phyloP scores from a whole-genome alignment of 2,329 filamentous ascomycete genomes.

The Talaromyces sp. region DNA sequence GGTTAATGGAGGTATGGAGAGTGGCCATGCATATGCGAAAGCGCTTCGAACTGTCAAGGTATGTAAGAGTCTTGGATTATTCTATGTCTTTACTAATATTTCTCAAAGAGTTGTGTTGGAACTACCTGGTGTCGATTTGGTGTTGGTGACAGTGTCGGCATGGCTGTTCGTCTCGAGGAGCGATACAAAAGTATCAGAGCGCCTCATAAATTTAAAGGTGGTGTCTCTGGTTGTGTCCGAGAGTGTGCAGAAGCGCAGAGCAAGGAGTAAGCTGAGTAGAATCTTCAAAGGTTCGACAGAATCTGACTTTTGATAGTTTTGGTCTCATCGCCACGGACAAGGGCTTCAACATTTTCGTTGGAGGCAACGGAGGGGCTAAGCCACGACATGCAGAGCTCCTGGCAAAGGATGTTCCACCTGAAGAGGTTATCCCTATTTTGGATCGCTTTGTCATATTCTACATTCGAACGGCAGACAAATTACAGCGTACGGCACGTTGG shows the following conservation, averaged over 20 bases:
- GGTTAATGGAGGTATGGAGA: constrained; percentile 81
- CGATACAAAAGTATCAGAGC: constrained; percentile 86
- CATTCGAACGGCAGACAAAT: constrained; percentile 83
- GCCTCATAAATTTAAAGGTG: constrained; percentile 88
- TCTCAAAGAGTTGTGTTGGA: constrained; percentile 69
- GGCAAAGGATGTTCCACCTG: constrained; percentile 77
- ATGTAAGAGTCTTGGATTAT: background rate
- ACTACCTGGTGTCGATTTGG: constrained; percentile 89
- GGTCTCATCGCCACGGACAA: constrained; percentile 89
- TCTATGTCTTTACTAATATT: background rate
- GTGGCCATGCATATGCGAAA: constrained; percentile 86
- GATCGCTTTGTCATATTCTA: constrained; percentile 92
- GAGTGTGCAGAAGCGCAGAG: constrained; percentile 90
- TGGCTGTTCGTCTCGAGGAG: constrained; percentile 83
- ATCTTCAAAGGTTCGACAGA: background rate
- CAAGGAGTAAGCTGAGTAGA: constrained; percentile 61
- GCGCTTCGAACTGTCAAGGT: constrained; percentile 77
- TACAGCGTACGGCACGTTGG: constrained; percentile 86
- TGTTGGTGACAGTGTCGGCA: constrained; percentile 82
- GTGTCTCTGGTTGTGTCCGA: constrained; percentile 83
- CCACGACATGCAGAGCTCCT: constrained; percentile 77
- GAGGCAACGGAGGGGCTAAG: constrained; percentile 81
- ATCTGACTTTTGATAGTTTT: constrained; percentile 50
- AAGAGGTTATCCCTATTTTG: constrained; percentile 75
- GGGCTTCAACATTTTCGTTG: constrained; percentile 89